These are phyloP conservation scores for Coniochaeta sp. DNA, from an alignment of 2,329 filamentous ascomycete species.

Conservation along the genomic window DNA sequence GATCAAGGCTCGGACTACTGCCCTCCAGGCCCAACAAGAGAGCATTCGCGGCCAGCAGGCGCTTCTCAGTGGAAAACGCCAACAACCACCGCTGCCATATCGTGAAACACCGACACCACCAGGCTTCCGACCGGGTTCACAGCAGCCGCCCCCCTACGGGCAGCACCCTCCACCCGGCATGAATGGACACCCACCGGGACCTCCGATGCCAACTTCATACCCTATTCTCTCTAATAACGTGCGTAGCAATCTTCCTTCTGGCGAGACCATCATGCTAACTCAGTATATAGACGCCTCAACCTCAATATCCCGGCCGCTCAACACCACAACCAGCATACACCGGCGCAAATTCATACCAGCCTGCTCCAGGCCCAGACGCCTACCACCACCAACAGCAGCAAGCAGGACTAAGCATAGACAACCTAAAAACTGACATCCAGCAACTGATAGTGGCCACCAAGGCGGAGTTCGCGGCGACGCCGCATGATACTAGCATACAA, in stretches of 20 bases:
- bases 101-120: slow-evolving; percentile 71
- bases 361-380: slow-evolving; percentile 17
- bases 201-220: slow-evolving; percentile 14
- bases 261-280: not conserved
- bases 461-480: slow-evolving; percentile 66
- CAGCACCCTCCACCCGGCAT: slow-evolving; percentile 13
- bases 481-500: slow-evolving; percentile 67
- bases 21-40: slow-evolving; percentile 51
- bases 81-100: slow-evolving; percentile 40
- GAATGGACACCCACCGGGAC: slow-evolving; percentile 9
- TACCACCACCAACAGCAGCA: slow-evolving; percentile 15
- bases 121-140: slow-evolving; percentile 28
- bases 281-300: slow-evolving; percentile 10
- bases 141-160: slow-evolving; percentile 23
- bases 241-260: slow-evolving; percentile 2
- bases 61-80: slow-evolving; percentile 41
- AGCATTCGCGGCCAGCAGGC: slow-evolving; percentile 49
- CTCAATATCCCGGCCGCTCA: slow-evolving; percentile 14
- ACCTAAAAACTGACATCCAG: slow-evolving; percentile 76
- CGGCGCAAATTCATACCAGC: slow-evolving; percentile 15
- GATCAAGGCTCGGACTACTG: slow-evolving; percentile 65
- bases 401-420: slow-evolving; percentile 55
- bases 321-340: slow-evolving; percentile 26
- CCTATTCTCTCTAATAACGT: slow-evolving; percentile 14
- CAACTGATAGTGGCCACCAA: slow-evolving; percentile 67